phyloP scores from a whole-genome alignment of 2,329 filamentous ascomycete species.

The Trichoderma oligosporum region DNA sequence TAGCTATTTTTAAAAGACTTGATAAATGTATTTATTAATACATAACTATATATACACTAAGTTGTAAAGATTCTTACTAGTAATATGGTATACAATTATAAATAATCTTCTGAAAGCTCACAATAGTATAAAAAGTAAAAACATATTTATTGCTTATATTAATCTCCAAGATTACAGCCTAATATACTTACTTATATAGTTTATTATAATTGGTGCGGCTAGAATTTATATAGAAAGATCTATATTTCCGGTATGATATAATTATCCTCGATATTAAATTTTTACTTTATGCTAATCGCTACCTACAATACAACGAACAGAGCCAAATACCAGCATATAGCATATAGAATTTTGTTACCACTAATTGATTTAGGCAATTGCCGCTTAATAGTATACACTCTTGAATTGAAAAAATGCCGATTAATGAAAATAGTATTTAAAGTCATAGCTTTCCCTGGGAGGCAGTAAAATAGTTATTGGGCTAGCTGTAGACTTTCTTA shows the following conservation, averaged over 20 bases:
- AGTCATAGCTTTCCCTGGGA: background rate
- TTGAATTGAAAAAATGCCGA: background rate
- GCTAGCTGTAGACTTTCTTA: background rate
- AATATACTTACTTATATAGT: background rate
- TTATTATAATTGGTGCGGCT: conserved; percentile 5
- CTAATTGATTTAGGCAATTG: conserved; percentile 5
- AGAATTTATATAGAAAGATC: background rate
- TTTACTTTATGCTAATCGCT: background rate
- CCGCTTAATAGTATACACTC: background rate
- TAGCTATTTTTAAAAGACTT: too few species aligned
- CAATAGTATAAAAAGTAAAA: too few species aligned
- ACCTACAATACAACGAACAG: background rate
- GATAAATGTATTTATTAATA: too few species aligned
- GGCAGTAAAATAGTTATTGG: too few species aligned
- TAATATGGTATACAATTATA: too few species aligned
- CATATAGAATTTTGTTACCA: background rate
- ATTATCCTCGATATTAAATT: conserved; percentile 12
- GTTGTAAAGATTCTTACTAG: too few species aligned
- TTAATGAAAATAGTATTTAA: background rate
- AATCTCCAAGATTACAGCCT: too few species aligned
- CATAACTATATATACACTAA: too few species aligned
- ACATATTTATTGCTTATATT: too few species aligned
- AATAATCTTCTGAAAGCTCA: too few species aligned
- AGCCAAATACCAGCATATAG: background rate
- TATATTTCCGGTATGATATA: background rate